A percentile compares a stretch with the other conserved stretches of the same genome.
These are phyloP conservation scores for Collariella sp. DNA, from an alignment of 495 filamentous ascomycete genomes.

Conservation along the genomic window DNA sequence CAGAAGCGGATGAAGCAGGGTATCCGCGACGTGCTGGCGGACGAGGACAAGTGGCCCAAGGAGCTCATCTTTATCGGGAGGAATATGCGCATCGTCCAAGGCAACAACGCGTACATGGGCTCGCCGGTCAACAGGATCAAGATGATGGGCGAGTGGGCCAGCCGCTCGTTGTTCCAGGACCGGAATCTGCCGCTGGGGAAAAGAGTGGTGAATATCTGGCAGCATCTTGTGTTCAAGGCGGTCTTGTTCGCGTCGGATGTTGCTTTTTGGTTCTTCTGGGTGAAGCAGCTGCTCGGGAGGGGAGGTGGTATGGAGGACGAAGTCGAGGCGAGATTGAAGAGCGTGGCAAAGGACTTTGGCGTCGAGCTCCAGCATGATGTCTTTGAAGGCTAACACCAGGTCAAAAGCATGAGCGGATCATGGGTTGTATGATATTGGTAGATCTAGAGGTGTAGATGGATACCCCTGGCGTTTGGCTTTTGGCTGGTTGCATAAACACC, in stretches of 20 bases:
- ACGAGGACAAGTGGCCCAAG: slow-evolving; percentile 87
- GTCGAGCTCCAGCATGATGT: slow-evolving; percentile 80
- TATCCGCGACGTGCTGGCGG: slow-evolving; percentile 72
- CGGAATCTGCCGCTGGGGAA: slow-evolving; percentile 30
- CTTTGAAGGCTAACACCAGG: slow-evolving; percentile 63
- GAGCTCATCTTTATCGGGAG: slow-evolving; percentile 94
- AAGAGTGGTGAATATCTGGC: slow-evolving; percentile 47
- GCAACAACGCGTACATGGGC: slow-evolving; percentile 63
- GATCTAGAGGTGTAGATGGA: slow-evolving; percentile 9
- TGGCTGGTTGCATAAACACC: background rate
- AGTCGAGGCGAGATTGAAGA: slow-evolving; percentile 75
- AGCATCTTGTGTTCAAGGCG: slow-evolving; percentile 68
- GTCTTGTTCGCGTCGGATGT: slow-evolving; percentile 74
- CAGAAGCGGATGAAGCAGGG: slow-evolving; percentile 76
- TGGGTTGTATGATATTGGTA: background rate
- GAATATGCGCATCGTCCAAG: slow-evolving; percentile 84
- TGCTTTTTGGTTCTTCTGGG: slow-evolving; percentile 69
- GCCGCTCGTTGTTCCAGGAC: slow-evolving; percentile 63
- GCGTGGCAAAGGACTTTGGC: slow-evolving; percentile 82
- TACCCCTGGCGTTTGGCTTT: slow-evolving; percentile 1
- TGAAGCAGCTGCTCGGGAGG: slow-evolving; percentile 62
- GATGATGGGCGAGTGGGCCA: slow-evolving; percentile 88
- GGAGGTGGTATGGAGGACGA: slow-evolving; percentile 91
- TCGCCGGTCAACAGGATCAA: slow-evolving; percentile 92
- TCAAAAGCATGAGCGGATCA: background rate